These are phyloP conservation scores for Cyphellophora attinorum DNA, from an alignment of 2,329 filamentous ascomycete species.

Conservation along the genomic window DNA sequence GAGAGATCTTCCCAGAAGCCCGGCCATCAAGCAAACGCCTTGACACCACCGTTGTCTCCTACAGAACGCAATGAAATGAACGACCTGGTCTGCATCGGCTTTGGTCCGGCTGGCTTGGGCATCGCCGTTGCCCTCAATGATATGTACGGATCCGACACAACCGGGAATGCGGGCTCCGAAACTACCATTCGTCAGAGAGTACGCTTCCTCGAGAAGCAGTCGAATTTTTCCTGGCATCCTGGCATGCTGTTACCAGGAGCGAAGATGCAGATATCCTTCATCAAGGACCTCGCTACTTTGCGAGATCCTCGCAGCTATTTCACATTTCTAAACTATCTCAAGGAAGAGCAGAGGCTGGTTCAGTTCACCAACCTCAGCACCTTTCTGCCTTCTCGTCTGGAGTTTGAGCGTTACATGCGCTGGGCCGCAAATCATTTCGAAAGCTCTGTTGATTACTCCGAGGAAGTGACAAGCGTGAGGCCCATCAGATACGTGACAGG, in stretches of 20 bases:
- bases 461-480: slow-evolving; percentile 64
- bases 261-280: slow-evolving; percentile 95
- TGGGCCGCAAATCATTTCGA: slow-evolving; percentile 82
- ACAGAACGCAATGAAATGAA: slow-evolving; percentile 60
- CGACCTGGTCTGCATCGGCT: slow-evolving; percentile 84
- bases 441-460: slow-evolving; percentile 62
- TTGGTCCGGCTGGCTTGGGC: slow-evolving; percentile 82
- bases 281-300: slow-evolving; percentile 89
- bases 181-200: slow-evolving; percentile 53
- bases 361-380: slow-evolving; percentile 87
- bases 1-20: too few species aligned
- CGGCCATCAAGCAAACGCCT: too few species aligned
- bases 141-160: slow-evolving; percentile 25
- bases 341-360: slow-evolving; percentile 68
- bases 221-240: slow-evolving; percentile 79
- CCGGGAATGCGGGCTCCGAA: too few species aligned
- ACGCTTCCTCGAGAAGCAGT: slow-evolving; percentile 79
- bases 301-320: slow-evolving; percentile 82
- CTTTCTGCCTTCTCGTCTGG: slow-evolving; percentile 73
- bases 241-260: slow-evolving; percentile 91
- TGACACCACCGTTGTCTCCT: too few species aligned
- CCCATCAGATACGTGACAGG: slow-evolving; percentile 35
- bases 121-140: slow-evolving; percentile 87
- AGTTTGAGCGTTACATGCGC: slow-evolving; percentile 91
- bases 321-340: slow-evolving; percentile 91